Evolutionary conservation across 352 stramenopile species (phyloP).

Genomic region (Plasmopara viticola): DNA sequence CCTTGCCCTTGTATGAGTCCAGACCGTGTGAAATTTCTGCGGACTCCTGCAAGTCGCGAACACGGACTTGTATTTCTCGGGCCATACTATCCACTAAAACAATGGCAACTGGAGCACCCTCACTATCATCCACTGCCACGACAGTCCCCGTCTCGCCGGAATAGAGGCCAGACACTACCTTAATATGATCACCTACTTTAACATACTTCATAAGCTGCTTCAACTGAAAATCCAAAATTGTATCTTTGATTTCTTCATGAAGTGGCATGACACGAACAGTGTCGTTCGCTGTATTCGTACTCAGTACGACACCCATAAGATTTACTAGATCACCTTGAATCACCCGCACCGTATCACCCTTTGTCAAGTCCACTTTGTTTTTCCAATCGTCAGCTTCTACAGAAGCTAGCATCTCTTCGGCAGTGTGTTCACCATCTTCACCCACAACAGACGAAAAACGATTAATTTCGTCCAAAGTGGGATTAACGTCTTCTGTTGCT

Average conservation of each 20-base stretch:
- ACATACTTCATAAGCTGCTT: constrained; percentile 89
- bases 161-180: constrained; percentile 86
- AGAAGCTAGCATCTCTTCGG: constrained; percentile 58
- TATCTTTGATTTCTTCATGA: constrained; percentile 89
- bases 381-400: constrained; percentile 85
- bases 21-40: constrained; percentile 85
- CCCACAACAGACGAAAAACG: constrained; percentile 65
- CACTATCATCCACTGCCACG: constrained; percentile 80
- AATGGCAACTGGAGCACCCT: constrained; percentile 79
- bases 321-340: constrained; percentile 86
- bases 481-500: constrained; percentile 79
- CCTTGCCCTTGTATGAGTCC: constrained; percentile 87
- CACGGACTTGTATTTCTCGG: constrained; percentile 87
- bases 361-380: constrained; percentile 85
- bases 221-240: constrained; percentile 84
- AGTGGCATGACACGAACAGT: constrained; percentile 86
- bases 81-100: constrained; percentile 87
- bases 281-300: constrained; percentile 84
- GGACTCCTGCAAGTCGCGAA: constrained; percentile 86
- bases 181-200: constrained; percentile 89
- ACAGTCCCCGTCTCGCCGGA: constrained; percentile 87
- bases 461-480: constrained; percentile 85
- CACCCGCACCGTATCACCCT: constrained; percentile 83
- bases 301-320: constrained; percentile 86
- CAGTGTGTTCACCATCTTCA: constrained; percentile 59